Evolutionary conservation across 371 early-diverging fungal species (phyloP).

Genomic region (Dichotomocladium elegans): DNA sequence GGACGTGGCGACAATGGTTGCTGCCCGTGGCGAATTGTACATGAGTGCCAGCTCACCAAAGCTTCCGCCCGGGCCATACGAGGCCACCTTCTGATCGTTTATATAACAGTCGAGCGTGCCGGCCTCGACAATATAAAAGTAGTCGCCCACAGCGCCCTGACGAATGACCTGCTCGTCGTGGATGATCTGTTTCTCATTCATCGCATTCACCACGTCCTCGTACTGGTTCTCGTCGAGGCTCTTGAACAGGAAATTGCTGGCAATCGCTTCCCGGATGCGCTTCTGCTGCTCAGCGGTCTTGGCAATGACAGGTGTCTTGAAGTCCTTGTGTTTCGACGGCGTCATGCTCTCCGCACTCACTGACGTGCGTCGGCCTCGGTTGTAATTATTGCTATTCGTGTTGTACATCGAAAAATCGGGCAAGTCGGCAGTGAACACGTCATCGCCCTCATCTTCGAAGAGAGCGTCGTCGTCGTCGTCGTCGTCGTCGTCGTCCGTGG

Average conservation of each 20-base stretch:
- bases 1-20: slow-evolving; percentile 71
- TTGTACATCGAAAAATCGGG: neutral
- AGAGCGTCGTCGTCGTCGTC: slow-evolving; percentile 22
- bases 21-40: slow-evolving; percentile 89
- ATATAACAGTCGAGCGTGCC: slow-evolving; percentile 93
- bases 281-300: slow-evolving; percentile 82
- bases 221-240: slow-evolving; percentile 94
- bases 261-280: slow-evolving; percentile 78
- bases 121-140: slow-evolving; percentile 95
- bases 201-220: slow-evolving; percentile 93
- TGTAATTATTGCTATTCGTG: slow-evolving; percentile 2
- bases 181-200: slow-evolving; percentile 83
- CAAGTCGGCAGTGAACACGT: neutral
- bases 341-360: slow-evolving; percentile 97
- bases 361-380: slow-evolving; percentile 71
- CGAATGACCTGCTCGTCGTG: slow-evolving; percentile 80
- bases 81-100: slow-evolving; percentile 36
- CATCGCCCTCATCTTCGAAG: neutral
- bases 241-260: slow-evolving; percentile 88
- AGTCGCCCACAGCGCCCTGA: slow-evolving; percentile 96
- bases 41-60: slow-evolving; percentile 91
- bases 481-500: slow-evolving; percentile 23
- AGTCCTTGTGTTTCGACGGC: slow-evolving; percentile 71
- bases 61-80: slow-evolving; percentile 62
- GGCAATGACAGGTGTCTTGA: slow-evolving; percentile 80